Percentiles rank a stretch among this genome's conserved stretches.
phyloP scores from a whole-genome alignment of 345 rosid species.

The Lenwebbia sp. region DNA sequence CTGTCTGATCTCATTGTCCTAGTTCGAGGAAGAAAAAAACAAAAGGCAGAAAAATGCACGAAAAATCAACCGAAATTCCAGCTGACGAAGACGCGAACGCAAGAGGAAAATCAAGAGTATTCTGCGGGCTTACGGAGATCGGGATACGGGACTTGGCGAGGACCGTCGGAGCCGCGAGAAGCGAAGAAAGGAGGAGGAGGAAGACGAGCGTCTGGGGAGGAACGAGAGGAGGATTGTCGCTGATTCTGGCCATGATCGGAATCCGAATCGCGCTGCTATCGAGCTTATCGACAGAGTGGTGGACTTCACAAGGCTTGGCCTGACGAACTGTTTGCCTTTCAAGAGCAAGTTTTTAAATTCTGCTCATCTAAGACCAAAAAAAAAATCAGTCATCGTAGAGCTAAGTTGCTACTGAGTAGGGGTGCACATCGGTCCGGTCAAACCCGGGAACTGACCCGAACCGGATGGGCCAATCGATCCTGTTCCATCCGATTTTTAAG shows the following conservation, averaged over 20 bases:
- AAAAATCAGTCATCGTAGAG: too few relatives aligned
- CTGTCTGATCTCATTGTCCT: conserved; percentile 56
- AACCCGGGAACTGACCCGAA: too few relatives aligned
- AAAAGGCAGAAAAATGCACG: background rate
- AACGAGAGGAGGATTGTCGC: background rate
- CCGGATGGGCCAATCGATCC: too few relatives aligned
- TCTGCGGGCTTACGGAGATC: conserved; percentile 23
- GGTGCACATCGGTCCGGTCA: too few relatives aligned
- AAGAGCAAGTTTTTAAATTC: too few relatives aligned
- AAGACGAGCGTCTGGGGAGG: background rate
- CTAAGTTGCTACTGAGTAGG: too few relatives aligned
- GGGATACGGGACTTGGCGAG: conserved; percentile 45
- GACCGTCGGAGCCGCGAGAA: conserved; percentile 3
- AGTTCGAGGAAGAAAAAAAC: background rate
- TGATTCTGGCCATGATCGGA: background rate
- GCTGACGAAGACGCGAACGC: background rate
- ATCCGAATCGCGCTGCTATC: background rate
- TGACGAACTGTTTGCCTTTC: too few relatives aligned
- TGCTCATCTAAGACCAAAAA: too few relatives aligned
- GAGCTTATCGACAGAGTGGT: too few relatives aligned
- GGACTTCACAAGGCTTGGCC: too few relatives aligned
- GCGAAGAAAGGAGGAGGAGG: conserved; percentile 14
- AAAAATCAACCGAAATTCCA: background rate
- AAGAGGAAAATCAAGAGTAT: background rate
- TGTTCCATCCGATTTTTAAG: too few relatives aligned